Base-by-base conservation (phyloP, 139 green algal species). In the Auxenochlorella pyrenoidosa region DNA sequence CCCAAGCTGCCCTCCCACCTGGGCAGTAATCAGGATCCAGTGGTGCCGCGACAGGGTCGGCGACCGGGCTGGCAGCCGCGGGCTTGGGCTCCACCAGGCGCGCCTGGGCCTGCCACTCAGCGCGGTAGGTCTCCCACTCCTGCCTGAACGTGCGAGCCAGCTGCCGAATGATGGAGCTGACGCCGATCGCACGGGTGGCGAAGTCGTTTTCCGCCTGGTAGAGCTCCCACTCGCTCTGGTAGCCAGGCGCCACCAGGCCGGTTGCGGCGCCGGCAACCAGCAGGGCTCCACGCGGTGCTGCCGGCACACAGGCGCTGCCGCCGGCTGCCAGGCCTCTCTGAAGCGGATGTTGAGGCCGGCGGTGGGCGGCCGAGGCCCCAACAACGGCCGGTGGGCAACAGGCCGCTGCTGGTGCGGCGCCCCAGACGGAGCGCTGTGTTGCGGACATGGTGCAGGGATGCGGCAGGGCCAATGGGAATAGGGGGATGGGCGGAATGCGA, bases 41-140 rank as follows among this genome's bases (percentile, higher is more conserved):
- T 26, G 32, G 21, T 43, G 15, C 70, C 16, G 70, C 36, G 16
- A 18, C 34, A 26, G 13, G 13, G 16, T 43, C 0, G 30, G 70
- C 70, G 34, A 38, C 70, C n/a, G 70, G 10, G 15, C 63, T 24
- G 12, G 51, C 51, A 43, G 32, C 30, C 73, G 38, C 36, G 21
- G 51, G 36, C 30, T 59, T 81, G 75, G 43, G 36, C 75, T 81
- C 43, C 75, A 81, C 40, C 43, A 63, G 75, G 30, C 47, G 43
- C 43, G 51, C 43, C 43, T 81, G 75, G 36, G 66, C 66, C 16
- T 43, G 30, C 63, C 80, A 85, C 80, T 85, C 82, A 5, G 68
- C 72, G 26, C 41, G 72, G 72, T 87, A 87, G 34, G 65, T 44
- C 65, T 87, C 66, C 83, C 83, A 87, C 38, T 87, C 83, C 34